These are phyloP conservation scores for Termitomyces sp. DNA, from an alignment of 768 basidiomycete genomes.

Conservation along the genomic window DNA sequence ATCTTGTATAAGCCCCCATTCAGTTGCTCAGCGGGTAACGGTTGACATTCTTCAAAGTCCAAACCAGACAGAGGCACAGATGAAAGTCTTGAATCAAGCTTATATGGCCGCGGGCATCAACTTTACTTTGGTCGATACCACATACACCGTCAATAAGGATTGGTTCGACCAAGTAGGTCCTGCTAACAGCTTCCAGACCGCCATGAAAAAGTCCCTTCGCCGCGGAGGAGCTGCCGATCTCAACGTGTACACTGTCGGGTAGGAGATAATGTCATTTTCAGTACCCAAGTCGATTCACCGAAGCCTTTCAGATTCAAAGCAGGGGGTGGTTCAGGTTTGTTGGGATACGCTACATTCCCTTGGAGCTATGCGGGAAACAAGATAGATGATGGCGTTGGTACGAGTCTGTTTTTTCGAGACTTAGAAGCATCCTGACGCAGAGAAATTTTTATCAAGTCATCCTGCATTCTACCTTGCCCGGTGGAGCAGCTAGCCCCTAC, in stretches of 20 bases:
- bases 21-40: too few species aligned
- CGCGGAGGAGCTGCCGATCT: constrained; percentile 39
- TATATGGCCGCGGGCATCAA: constrained; percentile 35
- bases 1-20: constrained; percentile 32
- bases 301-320: constrained; percentile 22
- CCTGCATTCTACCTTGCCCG: constrained; percentile 37
- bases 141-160: constrained; percentile 40
- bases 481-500: constrained; percentile 38
- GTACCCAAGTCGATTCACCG: neutral
- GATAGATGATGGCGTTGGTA: constrained; percentile 44
- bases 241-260: constrained; percentile 54
- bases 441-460: constrained; percentile 10
- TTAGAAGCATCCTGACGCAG: neutral
- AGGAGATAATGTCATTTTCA: constrained; percentile 3
- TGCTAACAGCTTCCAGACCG: constrained; percentile 33
- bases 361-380: constrained; percentile 35
- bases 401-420: neutral
- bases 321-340: constrained; percentile 32
- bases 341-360: constrained; percentile 56
- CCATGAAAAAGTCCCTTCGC: constrained; percentile 47
- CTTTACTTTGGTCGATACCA: constrained; percentile 39
- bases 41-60: neutral
- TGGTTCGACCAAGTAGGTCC: constrained; percentile 52
- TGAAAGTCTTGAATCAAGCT: constrained; percentile 41
- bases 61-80: constrained; percentile 32